Conservation (phyloP, 257 asterid species). For the Jacaranda mimosifolia region DNA sequence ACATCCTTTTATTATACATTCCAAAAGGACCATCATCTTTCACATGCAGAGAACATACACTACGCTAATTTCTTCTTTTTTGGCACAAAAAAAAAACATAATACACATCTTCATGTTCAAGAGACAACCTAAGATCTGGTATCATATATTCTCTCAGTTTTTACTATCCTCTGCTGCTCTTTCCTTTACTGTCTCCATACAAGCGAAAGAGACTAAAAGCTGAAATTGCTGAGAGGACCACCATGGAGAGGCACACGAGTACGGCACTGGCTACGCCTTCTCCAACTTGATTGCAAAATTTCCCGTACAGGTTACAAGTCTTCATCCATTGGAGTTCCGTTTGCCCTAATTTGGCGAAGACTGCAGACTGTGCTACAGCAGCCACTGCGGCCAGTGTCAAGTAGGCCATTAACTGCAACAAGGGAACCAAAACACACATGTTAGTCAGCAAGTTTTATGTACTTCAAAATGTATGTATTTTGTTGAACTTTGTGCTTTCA, state of each 20-base stretch:
- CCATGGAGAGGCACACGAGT: constrained; percentile 60
- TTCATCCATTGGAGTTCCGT: constrained; percentile 90
- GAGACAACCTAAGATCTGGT: not conserved
- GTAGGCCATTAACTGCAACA: constrained; percentile 63
- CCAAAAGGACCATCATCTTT: constrained; percentile 17
- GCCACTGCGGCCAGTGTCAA: constrained; percentile 79
- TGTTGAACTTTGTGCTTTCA: not conserved
- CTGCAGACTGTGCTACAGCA: constrained; percentile 69
- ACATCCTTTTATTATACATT: constrained; percentile 33
- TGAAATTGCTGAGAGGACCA: constrained; percentile 75
- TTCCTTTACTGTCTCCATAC: constrained; percentile 69
- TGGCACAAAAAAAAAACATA: not conserved
- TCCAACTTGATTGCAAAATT: constrained; percentile 86
- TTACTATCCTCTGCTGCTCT: constrained; percentile 61
- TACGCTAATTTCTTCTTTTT: not conserved
- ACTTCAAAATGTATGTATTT: not conserved
- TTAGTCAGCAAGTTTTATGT: not conserved
- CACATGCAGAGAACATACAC: constrained; percentile 30
- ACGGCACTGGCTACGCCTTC: constrained; percentile 83
- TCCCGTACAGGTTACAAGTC: constrained; percentile 69
- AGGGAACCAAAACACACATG: constrained; percentile 12
- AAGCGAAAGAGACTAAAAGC: constrained; percentile 90
- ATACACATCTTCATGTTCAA: constrained; percentile 37
- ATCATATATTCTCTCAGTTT: not conserved
- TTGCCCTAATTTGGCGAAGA: constrained; percentile 78